Percentiles rank a stretch among this genome's conserved stretches.
phyloP scores from a whole-genome alignment of 306 rosid genomes.

The Purshia tridentata region DNA sequence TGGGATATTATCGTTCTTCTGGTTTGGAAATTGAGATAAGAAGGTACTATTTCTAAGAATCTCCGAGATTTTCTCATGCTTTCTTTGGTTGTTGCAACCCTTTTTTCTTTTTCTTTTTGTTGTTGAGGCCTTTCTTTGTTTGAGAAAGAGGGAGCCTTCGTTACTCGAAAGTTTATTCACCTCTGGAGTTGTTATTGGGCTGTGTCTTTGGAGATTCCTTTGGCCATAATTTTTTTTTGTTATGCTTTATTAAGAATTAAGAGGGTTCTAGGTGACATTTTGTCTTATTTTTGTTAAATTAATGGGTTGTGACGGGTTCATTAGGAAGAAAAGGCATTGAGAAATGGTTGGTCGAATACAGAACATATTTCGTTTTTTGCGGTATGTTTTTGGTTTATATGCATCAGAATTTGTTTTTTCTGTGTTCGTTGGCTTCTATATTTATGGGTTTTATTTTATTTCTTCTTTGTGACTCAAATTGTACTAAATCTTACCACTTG shows the following conservation, averaged over 20 bases:
- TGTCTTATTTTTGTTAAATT: neutral
- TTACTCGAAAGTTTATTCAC: neutral
- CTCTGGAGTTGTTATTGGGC: slow-evolving; percentile 7
- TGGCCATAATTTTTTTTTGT: slow-evolving; percentile 18
- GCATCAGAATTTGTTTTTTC: slow-evolving; percentile 19
- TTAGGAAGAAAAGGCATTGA: neutral
- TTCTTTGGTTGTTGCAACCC: neutral
- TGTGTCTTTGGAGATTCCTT: slow-evolving; percentile 26
- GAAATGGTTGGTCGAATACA: neutral
- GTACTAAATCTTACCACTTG: slow-evolving; percentile 27
- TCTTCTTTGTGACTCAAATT: slow-evolving; percentile 24
- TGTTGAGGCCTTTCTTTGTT: neutral
- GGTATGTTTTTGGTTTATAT: slow-evolving; percentile 7
- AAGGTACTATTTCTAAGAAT: neutral
- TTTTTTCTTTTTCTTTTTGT: neutral
- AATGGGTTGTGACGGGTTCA: neutral
- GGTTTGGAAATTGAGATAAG: neutral
- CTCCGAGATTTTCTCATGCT: neutral
- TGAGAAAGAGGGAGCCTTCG: neutral
- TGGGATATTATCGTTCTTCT: neutral
- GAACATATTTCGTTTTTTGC: neutral
- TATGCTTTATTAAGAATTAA: neutral
- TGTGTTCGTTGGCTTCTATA: slow-evolving; percentile 27
- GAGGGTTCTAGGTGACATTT: neutral
- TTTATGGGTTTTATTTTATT: neutral